These are phyloP conservation scores for Arctium lappa DNA, from an alignment of 129 eudicot species.

Conservation along the genomic window DNA sequence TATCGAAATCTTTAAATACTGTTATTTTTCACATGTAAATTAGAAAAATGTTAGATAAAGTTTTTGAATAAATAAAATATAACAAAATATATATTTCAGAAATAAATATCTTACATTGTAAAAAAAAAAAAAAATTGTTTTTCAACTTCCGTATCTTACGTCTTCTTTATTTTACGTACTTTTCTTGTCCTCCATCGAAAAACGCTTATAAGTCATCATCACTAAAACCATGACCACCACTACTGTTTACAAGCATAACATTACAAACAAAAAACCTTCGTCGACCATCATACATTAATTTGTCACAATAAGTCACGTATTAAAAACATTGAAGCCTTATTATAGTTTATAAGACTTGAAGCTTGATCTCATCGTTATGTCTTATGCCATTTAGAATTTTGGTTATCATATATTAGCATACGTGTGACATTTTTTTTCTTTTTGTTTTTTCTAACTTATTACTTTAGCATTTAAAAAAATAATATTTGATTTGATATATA, in stretches of 20 bases:
- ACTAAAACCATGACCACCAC: slow-evolving; percentile 29
- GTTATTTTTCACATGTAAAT: neutral
- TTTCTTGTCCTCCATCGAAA: slow-evolving; percentile 2
- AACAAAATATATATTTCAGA: neutral
- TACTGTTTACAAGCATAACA: neutral
- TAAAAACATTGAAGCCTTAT: neutral
- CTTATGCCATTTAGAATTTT: no score
- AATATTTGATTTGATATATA: no score
- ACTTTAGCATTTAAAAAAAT: neutral
- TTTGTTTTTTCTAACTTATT: no score
- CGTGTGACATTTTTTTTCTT: neutral
- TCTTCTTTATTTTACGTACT: slow-evolving; percentile 21
- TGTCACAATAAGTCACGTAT: neutral
- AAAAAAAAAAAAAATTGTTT: neutral
- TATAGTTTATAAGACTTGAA: no score
- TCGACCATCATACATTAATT: slow-evolving; percentile 5
- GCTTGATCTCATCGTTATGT: no score
- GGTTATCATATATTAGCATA: no score
- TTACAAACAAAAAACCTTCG: slow-evolving; percentile 8
- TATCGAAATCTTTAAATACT: neutral
- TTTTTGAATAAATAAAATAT: neutral
- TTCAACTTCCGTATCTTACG: slow-evolving; percentile 19
- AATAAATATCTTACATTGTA: neutral
- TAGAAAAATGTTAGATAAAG: neutral
- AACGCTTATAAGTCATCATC: slow-evolving; percentile 22